Conservation (phyloP, 1,284 basidiomycete species). For the Gomphus sp. region DNA sequence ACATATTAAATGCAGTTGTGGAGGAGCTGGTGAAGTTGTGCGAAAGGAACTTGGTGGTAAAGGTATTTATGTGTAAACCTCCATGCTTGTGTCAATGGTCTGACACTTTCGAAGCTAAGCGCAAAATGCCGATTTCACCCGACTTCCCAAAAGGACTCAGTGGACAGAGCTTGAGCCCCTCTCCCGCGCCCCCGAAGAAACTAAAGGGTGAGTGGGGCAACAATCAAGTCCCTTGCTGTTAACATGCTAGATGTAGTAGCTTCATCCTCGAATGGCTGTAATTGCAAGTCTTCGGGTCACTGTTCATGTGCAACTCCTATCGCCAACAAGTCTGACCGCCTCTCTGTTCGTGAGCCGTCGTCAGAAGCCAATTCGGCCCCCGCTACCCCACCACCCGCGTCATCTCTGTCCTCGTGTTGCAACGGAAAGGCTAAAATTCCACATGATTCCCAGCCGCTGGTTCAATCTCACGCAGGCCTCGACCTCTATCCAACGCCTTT, state of each 20-base stretch:
- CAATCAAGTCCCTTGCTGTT: neutral
- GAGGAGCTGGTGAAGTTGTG: conserved; percentile 12
- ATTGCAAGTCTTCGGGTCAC: conserved; percentile 1
- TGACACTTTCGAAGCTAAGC: neutral
- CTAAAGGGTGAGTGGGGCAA: conserved; percentile 2
- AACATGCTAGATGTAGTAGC: neutral
- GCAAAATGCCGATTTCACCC: neutral
- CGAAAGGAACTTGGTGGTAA: conserved; percentile 4
- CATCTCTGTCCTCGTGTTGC: conserved; percentile 6
- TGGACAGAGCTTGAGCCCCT: neutral
- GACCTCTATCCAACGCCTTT: neutral
- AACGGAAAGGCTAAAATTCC: neutral
- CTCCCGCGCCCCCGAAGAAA: neutral
- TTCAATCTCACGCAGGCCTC: neutral
- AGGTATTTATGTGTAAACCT: neutral
- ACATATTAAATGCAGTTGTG: conserved; percentile 60
- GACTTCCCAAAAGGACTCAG: neutral
- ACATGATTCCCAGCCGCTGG: neutral
- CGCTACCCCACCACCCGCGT: neutral
- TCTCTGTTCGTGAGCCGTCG: neutral
- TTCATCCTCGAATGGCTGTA: neutral
- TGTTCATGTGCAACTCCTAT: conserved; percentile 2
- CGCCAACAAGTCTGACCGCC: neutral
- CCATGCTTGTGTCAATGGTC: neutral
- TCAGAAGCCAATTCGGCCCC: neutral